Percentiles rank a stretch among this genome's conserved stretches.
These are phyloP conservation scores for Ocimum tenuiflorum DNA, from an alignment of 257 asterid species.

Conservation along the genomic window DNA sequence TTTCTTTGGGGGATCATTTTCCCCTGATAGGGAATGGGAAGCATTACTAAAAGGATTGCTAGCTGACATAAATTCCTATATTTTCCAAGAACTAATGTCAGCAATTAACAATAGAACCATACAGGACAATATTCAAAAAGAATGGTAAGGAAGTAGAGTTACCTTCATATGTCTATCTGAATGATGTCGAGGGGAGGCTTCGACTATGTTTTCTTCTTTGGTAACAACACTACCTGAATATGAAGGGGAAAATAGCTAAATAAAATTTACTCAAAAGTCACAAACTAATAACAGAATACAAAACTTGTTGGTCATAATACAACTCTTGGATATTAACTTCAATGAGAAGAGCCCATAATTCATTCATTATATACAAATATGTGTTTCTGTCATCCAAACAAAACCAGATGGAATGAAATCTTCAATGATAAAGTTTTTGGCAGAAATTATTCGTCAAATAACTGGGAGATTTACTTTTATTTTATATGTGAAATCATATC, in stretches of 20 bases:
- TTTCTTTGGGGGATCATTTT: too few species aligned
- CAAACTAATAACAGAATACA: neutral
- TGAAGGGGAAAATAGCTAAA: neutral
- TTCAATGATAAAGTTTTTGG: too few species aligned
- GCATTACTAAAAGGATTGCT: too few species aligned
- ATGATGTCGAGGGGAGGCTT: conserved; percentile 26
- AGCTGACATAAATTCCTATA: neutral
- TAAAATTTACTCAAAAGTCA: neutral
- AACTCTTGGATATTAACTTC: neutral
- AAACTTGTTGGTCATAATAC: neutral
- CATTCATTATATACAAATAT: neutral
- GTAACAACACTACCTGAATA: conserved; percentile 57
- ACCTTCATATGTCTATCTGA: conserved; percentile 42
- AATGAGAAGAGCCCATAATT: neutral
- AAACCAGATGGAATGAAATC: neutral
- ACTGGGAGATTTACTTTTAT: neutral
- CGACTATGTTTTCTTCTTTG: conserved; percentile 29
- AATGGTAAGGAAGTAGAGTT: neutral
- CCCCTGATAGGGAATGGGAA: too few species aligned
- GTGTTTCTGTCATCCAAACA: neutral
- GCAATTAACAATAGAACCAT: neutral
- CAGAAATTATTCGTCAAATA: neutral
- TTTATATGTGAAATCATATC: neutral
- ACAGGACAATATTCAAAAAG: neutral
- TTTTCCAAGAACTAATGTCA: neutral